Base-by-base conservation (phyloP, 768 basidiomycete genomes). In the Tylopilus sp. region DNA sequence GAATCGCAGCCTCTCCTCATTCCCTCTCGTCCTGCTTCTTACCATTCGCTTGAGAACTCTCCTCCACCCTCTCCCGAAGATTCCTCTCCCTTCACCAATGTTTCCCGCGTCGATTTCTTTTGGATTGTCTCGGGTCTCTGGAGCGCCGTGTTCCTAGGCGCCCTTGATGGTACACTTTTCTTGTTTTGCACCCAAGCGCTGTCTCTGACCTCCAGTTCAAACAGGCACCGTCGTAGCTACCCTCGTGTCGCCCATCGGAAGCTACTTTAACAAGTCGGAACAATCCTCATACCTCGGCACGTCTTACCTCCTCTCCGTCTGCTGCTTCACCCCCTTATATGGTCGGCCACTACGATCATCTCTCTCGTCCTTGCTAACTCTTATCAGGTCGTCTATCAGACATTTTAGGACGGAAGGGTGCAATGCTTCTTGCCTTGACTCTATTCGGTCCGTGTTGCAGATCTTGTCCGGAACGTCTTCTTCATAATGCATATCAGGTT, bases 261-360 rank as follows among this genome's bases (percentile, higher is more conserved):
- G 87, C 63, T 79, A 88, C 63, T 94, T 91, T 71, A 76, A 83
- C 62, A 86, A 85, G 66, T 85, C 84, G 31, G 82, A 86, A 62
- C 82, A 88, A 57, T 79, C 90, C 13, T 88, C 88, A 1, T 94
- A 95, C 69, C 84, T 97, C 52, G 94, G 90, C 28, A 92, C 91
- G 12, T 80, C 90, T 12, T 94, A 94, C 72, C 73, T 95, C 57
- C 75, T 94, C 40, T 91, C 88, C 47, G 82, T 93, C 36, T 93
- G 91, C 63, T 93, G 89, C 71, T 93, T 94, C 68, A 92, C 92
- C 20, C 93, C 91, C 52, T 70, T 92, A 57, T 91, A 91, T 75
- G 90, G 90, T 84, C 55, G 59, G 78, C 68, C 13, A 44, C 41
- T 43, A 23, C 44, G 48, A 57, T 64, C 40, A 25, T 28, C 17